A percentile compares a stretch with the other conserved stretches of the same genome.
phyloP scores from a whole-genome alignment of 768 basidiomycete genomes.

The Trametes cubensis region DNA sequence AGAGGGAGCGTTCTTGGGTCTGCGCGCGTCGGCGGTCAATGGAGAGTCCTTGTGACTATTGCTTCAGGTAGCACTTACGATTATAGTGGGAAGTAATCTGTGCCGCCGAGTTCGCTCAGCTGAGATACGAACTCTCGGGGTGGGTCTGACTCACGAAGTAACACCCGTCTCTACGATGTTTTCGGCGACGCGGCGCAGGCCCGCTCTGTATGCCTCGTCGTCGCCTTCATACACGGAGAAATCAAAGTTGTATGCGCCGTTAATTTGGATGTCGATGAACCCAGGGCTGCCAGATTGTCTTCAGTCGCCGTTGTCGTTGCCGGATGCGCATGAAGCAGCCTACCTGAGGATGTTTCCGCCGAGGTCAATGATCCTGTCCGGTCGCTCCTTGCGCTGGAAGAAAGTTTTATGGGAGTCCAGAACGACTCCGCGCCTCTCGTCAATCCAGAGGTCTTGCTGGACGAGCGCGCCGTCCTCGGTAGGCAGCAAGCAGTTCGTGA shows the following conservation, averaged over 20 bases:
- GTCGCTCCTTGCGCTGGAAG: slow-evolving; percentile 61
- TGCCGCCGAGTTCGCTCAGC: slow-evolving; percentile 11
- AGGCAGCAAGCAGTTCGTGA: slow-evolving; percentile 84
- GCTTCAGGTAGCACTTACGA: slow-evolving; percentile 44
- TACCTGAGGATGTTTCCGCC: slow-evolving; percentile 78
- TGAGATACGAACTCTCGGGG: slow-evolving; percentile 2
- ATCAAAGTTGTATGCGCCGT: slow-evolving; percentile 87
- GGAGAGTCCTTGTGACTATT: background rate
- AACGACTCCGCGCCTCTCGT: slow-evolving; percentile 71
- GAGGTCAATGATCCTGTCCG: slow-evolving; percentile 66
- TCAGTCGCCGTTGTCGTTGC: background rate
- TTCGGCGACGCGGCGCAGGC: slow-evolving; percentile 71
- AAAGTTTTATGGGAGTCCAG: slow-evolving; percentile 78
- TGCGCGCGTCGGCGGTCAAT: slow-evolving; percentile 31
- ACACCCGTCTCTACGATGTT: slow-evolving; percentile 86
- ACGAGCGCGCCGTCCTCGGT: slow-evolving; percentile 78
- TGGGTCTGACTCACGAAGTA: slow-evolving; percentile 65
- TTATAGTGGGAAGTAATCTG: slow-evolving; percentile 46
- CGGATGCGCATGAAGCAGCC: slow-evolving; percentile 6
- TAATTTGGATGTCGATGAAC: slow-evolving; percentile 86
- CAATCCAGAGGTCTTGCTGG: slow-evolving; percentile 81
- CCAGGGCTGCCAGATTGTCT: slow-evolving; percentile 60
- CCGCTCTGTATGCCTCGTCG: slow-evolving; percentile 66
- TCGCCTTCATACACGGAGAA: slow-evolving; percentile 81
- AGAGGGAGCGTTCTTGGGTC: slow-evolving; percentile 79